Evolutionary conservation across 2,329 filamentous ascomycete genomes (phyloP), one percentile per base, ranked within the genome.

Genomic region (Sporothrix pseudoabietina): DNA sequence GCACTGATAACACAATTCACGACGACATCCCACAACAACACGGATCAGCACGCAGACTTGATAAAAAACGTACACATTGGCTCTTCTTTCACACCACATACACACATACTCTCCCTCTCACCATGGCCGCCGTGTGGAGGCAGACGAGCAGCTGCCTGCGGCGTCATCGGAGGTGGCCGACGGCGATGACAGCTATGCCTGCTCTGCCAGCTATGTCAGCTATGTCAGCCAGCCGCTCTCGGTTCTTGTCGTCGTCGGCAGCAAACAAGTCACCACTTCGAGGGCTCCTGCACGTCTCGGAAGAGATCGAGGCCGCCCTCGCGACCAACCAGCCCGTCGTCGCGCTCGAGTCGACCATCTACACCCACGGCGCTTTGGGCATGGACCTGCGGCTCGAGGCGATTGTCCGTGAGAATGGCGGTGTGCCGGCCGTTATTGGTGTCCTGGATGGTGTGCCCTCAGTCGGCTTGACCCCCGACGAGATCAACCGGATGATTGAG

Each of bases 321-420:
- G 85, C 88, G 57, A 87, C 89, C 14, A 90, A 90, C 73, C 90
- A 89, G 78, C 95, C 96, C 0, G 91, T 99, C 4, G 94, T 99
- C 12, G 96, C 95, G 19, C 87, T 99, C 4, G 96, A 99, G 82
- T 94, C 93, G 1, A 97, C 96, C 4, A 98, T 99, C 77, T 98
- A 99, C 82, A 99, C 96, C 0, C 96, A 99, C 82, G 94, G 94
- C 55, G 90, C 92, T 30, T 85, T 99, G 16, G 93, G 93, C n/a
- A 88, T 89, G 47, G 86, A 87, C 63, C 83, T 89, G 26, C 87
- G 91, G 65, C 88, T 98, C 74, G 93, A 98, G 79, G 89, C 90
- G 14, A 86, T 97, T 55, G 92, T 98, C 69, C 91, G 96, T 63
- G 85, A 86, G 55, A 88, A 94, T 81, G 96, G 96, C 54, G 94